Evolutionary conservation across 768 basidiomycete genomes (phyloP), one percentile per base, ranked within the genome.

Genomic region (Suillus hirtellus): DNA sequence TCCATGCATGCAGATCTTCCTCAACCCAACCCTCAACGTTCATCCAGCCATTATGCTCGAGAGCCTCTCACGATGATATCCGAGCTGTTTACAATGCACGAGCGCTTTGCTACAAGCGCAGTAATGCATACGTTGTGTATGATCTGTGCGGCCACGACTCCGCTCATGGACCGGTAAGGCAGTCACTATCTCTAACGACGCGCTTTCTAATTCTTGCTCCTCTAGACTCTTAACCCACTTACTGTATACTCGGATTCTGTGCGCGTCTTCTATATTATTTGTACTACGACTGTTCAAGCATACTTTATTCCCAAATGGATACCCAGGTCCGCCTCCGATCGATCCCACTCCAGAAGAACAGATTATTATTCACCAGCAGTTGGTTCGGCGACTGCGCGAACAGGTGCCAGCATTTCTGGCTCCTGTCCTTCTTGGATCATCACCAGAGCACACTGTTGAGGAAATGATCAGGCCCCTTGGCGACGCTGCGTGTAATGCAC

Each of bases 251-350:
- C 75, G 82, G 21, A 76, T 90, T 61, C 78, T 85, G 31, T 82
- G 86, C 1, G 78, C 85, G 6, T 64, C 78, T 6, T 82, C 84
- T 58, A 72, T 92, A 31, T 79, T 89, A 21, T 79, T 78, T 38
- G 72, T 83, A 34, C 78, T 87, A 43, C 82, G 85, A 43, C 70
- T 81, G 5, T 76, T 86, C 15, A 93, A 92, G 68, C 82, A 82
- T 10, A 83, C 89, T 9, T 80, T 99, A 34, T 99, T 96, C 72
- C 96, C 96, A 4, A 87, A 88, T 65, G 96, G 96, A 15, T 93
- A 93, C 76, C 95, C 94, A 1, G 91, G 84, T 0, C 86, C 88
- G 0, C 75, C 87, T 1, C 86, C 89, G 1, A 78, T 83, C 1
- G 92, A 93, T 50, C 96, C 95, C 19, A 86, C 89, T 0, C 78